phyloP scores from a whole-genome alignment of 1,284 basidiomycete genomes.

The Tylopilus sp. region DNA sequence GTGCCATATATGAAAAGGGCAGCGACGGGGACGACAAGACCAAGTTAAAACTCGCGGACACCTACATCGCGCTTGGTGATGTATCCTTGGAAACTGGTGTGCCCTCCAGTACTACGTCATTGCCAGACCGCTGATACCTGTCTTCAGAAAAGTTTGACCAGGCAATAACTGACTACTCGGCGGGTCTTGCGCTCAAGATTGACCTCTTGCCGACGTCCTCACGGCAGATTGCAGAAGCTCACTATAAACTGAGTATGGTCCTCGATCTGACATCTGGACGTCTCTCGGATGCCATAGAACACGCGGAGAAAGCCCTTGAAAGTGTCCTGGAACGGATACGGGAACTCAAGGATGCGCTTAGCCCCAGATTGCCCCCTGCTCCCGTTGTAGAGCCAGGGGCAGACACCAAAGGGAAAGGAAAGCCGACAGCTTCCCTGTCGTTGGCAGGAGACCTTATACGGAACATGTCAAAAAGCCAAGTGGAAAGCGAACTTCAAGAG shows the following conservation, averaged over 20 bases:
- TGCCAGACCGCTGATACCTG: conserved; percentile 2
- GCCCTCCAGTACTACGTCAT: background rate
- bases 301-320: conserved; percentile 73
- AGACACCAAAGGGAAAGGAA: conserved; percentile 66
- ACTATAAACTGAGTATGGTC: conserved; percentile 87
- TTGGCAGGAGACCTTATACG: conserved; percentile 54
- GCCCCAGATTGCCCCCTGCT: conserved; percentile 34
- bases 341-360: conserved; percentile 58
- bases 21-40: conserved; percentile 54
- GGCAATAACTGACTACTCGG: conserved; percentile 79
- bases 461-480: conserved; percentile 61
- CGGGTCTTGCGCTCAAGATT: conserved; percentile 67
- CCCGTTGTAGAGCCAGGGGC: conserved; percentile 20
- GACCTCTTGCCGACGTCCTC: conserved; percentile 73
- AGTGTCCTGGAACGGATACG: conserved; percentile 69
- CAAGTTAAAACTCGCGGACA: conserved; percentile 78
- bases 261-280: conserved; percentile 81
- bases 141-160: conserved; percentile 86
- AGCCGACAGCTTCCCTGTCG: conserved; percentile 42
- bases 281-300: conserved; percentile 72
- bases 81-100: conserved; percentile 86
- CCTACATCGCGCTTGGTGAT: conserved; percentile 80
- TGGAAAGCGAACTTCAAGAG: conserved; percentile 76
- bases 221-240: conserved; percentile 83
- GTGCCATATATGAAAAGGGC: conserved; percentile 75